Percentiles rank a stretch among this genome's conserved stretches.
These are phyloP conservation scores for Entamoeba nuttalli DNA, from an alignment of 208 protist species.

Conservation along the genomic window DNA sequence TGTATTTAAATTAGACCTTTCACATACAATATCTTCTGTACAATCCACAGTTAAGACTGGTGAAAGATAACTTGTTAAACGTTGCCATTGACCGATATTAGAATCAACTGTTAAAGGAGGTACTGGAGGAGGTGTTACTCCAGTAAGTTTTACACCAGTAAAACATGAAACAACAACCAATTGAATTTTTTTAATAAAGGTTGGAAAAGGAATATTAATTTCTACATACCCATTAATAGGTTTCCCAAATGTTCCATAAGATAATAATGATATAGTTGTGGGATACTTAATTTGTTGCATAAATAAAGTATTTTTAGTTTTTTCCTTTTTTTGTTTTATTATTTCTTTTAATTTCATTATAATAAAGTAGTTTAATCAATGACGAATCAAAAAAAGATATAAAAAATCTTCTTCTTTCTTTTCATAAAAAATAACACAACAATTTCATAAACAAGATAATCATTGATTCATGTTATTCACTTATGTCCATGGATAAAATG, in stretches of 20 bases:
- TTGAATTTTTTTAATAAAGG: not conserved
- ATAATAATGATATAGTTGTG: not conserved
- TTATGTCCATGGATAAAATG: not conserved
- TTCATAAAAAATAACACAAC: no score
- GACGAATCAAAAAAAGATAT: not conserved
- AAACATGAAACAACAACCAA: not conserved
- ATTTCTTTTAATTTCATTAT: no score
- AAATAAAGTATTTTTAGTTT: no score
- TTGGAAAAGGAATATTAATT: not conserved
- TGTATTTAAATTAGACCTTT: not conserved
- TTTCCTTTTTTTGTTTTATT: no score
- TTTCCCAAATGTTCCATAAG: not conserved
- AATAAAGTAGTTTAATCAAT: not conserved
- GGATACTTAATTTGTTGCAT: not conserved
- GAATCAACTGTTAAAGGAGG: not conserved
- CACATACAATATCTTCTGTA: not conserved
- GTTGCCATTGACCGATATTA: not conserved
- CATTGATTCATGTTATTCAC: not conserved
- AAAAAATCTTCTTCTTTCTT: no score
- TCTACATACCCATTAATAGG: not conserved
- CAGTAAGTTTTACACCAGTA: not conserved
- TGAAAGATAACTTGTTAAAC: not conserved
- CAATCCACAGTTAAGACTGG: not conserved
- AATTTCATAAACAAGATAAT: no score
- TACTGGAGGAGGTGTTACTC: not conserved